Evolutionary conservation across 2,329 filamentous ascomycete genomes (phyloP).

Genomic region (Fusarium nodosum): DNA sequence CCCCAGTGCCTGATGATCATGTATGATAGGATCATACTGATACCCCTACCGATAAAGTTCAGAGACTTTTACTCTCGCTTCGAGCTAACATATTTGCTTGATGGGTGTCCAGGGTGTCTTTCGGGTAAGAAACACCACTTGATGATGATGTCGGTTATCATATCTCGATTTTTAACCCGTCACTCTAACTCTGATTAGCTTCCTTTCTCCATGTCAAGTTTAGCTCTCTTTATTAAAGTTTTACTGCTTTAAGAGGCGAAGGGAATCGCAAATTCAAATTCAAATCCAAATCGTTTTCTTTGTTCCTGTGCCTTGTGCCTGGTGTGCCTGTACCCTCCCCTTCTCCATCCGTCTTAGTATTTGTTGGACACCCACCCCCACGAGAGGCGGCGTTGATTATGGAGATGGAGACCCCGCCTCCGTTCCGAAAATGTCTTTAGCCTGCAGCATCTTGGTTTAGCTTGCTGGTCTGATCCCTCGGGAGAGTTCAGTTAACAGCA

Average conservation of each 20-base stretch:
- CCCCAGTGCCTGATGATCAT: slow-evolving; percentile 40
- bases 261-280: slow-evolving; percentile 8
- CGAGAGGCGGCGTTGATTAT: slow-evolving; percentile 30
- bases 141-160: slow-evolving; percentile 29
- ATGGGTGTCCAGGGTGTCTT: slow-evolving; percentile 11
- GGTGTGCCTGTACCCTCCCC: slow-evolving; percentile 23
- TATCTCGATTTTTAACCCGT: slow-evolving; percentile 27
- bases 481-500: slow-evolving; percentile 5
- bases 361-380: slow-evolving; percentile 25
- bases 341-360: slow-evolving; percentile 17
- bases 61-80: neutral
- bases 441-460: slow-evolving; percentile 5
- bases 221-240: slow-evolving; percentile 22
- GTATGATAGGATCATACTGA: slow-evolving; percentile 23
- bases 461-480: slow-evolving; percentile 17
- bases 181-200: slow-evolving; percentile 4
- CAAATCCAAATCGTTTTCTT: slow-evolving; percentile 27
- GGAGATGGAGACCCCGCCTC: slow-evolving; percentile 32
- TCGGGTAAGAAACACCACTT: slow-evolving; percentile 14
- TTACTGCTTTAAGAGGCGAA: neutral
- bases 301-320: slow-evolving; percentile 32
- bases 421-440: slow-evolving; percentile 32
- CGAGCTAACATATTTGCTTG: slow-evolving; percentile 6
- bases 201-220: neutral
- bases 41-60: slow-evolving; percentile 31